Evolutionary conservation across 2,329 filamentous ascomycete genomes (phyloP), one percentile per base, ranked within the genome.

Genomic region (Aspergillus nomiae): DNA sequence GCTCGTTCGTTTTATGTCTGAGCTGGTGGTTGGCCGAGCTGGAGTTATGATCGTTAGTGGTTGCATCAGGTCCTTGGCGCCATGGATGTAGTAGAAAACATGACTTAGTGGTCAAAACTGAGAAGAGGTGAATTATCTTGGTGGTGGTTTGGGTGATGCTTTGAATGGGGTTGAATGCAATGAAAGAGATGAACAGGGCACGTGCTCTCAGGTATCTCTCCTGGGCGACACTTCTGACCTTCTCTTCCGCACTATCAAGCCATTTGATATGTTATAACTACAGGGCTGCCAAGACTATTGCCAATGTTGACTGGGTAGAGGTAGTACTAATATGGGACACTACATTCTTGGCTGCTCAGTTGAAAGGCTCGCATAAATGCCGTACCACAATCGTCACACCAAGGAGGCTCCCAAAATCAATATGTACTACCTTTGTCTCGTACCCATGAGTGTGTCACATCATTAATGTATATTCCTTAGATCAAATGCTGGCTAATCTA

Each of bases 401-500:
- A 10, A 10, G 12, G 24, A 30, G 24, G 24, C 24, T 19, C 24
- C 24, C 46, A 19, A 11, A 50, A 50, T 41, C 24, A 50, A 19
- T 19, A 19, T 50, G 24, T 50, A 32, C 46, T 50, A 50, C 24
- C 4, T 30, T n/a, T 5, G 4, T 46, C 24, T 46, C 9, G 8
- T 19, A 43, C 28, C 14, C 11, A 48, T 24, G 4, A 16, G 5
- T 3, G 12, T 21, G 48, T 32, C 48, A 32, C 16, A 4, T 51
- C 48, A 51, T 51, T n/a, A 26, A 41, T 30, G n/a, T 11, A n/a
- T 32, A 56, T 56, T 21, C 8, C 19, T 60, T 21, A 34, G 43
- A 55, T 46, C 34, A 38, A 30, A 51, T 19, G 16, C 45, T 32
- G 45, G 45, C 28, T 62, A 58, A 54, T 62, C 55, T 62, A 62